These are phyloP conservation scores for Penicillium aurantiogriseum DNA, from an alignment of 2,329 filamentous ascomycete genomes.

Conservation along the genomic window DNA sequence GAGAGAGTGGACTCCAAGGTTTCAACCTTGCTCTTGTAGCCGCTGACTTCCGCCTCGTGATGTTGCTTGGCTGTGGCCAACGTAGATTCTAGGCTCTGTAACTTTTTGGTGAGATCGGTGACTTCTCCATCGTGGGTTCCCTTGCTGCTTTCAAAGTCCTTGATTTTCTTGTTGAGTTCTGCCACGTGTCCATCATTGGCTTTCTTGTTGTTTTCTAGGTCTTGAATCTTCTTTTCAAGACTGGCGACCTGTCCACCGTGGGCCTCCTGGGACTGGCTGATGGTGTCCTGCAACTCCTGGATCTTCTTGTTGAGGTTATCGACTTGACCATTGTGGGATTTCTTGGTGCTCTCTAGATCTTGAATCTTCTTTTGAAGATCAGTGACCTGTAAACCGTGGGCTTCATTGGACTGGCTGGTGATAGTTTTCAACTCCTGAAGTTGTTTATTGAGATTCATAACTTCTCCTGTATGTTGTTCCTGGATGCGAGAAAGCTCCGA, in stretches of 20 bases:
- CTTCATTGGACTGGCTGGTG: conserved; percentile 56
- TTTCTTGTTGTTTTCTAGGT: conserved; percentile 56
- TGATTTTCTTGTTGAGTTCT: conserved; percentile 58
- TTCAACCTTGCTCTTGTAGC: conserved; percentile 58
- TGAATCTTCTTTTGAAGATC: conserved; percentile 61
- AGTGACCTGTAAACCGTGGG: conserved; percentile 59
- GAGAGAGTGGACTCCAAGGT: conserved; percentile 51
- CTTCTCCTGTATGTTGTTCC: conserved; percentile 53
- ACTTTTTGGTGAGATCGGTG: conserved; percentile 60
- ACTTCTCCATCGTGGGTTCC: conserved; percentile 61
- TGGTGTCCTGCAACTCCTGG: conserved; percentile 46
- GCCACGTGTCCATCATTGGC: conserved; percentile 56
- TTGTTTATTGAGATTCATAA: conserved; percentile 57
- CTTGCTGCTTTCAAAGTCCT: conserved; percentile 58
- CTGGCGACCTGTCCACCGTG: conserved; percentile 48
- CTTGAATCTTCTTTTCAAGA: conserved; percentile 47
- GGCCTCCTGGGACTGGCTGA: conserved; percentile 57
- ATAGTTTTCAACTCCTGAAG: conserved; percentile 57
- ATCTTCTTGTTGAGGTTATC: conserved; percentile 58
- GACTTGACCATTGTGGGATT: conserved; percentile 53
- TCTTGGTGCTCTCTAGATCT: conserved; percentile 54
- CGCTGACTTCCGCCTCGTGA: conserved; percentile 58
- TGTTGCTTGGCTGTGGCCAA: conserved; percentile 28
- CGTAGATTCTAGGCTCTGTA: conserved; percentile 55
- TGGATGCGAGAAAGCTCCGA: conserved; percentile 50